Base-by-base conservation (phyloP, 2,329 filamentous ascomycete species). In the Sarocladium oryzae region DNA sequence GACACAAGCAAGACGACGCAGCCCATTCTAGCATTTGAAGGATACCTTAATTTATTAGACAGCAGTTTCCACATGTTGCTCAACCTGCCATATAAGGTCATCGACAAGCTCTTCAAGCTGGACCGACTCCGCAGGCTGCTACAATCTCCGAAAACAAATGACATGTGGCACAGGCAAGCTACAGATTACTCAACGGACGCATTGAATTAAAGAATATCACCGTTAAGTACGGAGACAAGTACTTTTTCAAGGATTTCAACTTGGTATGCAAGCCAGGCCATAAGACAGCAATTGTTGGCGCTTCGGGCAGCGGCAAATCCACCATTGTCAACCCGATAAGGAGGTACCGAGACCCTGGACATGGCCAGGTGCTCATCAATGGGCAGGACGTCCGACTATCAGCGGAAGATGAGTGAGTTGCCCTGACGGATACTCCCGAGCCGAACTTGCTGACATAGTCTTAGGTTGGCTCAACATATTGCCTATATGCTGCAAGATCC, bases 211-310 rank as follows among this genome's bases (percentile, higher is more conserved):
- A 32, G 13, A 32, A 32, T 32, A 32, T 32, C 7, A 32, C 28
- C 28, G 7, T 32, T 13, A 7, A 13, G 28, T 32, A 32, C 28
- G 13, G 8, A 13, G 28, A 13, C 28, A 32, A 32, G 13, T 7
- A 8, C 7, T 7, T 32, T 7, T 32, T 32, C 28, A 7, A 13
- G 13, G 13, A 32, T 13, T 32, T 32, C 28, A 32, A 13, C 28
- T 13, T 32, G 13, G 28, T 13, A 8, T 32, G 7, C 13, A 13
- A 32, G 28, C 28, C 28, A 13, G 91, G 92, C 16, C 95, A 96
- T 71, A 90, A 87, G 16, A 96, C 92, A 2, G 93, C 93, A 1
- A 21, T 87, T 10, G 82, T 86, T 2, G 83, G 84, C 0, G 79
- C 82, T 3, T 84, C 79, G 0, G 84, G 84, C 2, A 79, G 82